Evolutionary conservation across 176 grass and related monocot genomes (phyloP).

Genomic region (bread wheat (Triticum aestivum)): IWGSC_CS_RefSeq_v2.1 NC_057799.1:567001632-567002131

Average conservation of each 20-base stretch:
- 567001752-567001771: neutral
- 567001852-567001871: neutral
- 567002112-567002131: neutral
- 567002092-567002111: neutral
- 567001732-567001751: neutral
- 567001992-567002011: neutral
- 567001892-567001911: slow-evolving; percentile 13
- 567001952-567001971: neutral
- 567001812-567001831: neutral
- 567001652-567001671: no score
- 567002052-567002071: neutral
- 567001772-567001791: neutral
- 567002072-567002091: slow-evolving; percentile 20
- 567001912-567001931: neutral
- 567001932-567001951: neutral
- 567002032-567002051: slow-evolving; percentile 13
- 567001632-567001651: no score
- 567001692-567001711: no score
- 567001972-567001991: no score
- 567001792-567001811: neutral
- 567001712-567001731: no score
- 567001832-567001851: neutral
- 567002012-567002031: neutral
- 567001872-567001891: neutral
- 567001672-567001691: no score